Evolutionary conservation across 305 asterid species (phyloP), one percentile per base, ranked within the genome.

Genomic region (Rubia tinctorum): DNA sequence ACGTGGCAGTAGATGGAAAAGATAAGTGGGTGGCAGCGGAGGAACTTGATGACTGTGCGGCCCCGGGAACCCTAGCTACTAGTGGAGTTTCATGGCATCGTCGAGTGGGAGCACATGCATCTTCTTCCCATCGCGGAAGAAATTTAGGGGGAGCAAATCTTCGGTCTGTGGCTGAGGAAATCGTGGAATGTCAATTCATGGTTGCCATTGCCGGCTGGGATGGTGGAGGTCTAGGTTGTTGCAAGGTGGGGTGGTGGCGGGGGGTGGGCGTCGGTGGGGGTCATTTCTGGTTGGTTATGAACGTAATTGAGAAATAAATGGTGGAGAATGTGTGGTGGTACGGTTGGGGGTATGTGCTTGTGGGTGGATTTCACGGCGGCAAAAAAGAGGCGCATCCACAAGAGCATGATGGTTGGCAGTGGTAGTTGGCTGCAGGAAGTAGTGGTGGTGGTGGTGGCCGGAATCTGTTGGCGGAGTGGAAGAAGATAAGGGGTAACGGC

Each of bases 11-110:
- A 91, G 72, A 82, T 87, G 12, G 89, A 85, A 73, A 88, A 84
- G 7, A 93, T 68, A 44, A 75, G 75, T 23, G 98, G 97, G 84
- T 93, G 98, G 53, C 83, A 88, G 34, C 3, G 3, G 34, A 30
- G 34, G 34, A 30, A 30, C 34, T 30, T 30, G 34, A 30, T 3
- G 34, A 30, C 34, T 30, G 1, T 30, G 34, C 34, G 3, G 34
- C 3, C 34, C 3, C 2, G 96, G 94, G 69, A 93, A 91, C 59
- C 97, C 98, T 69, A 91, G 87, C 75, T 84, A 87, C 82, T 88
- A 93, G 83, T 91, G 85, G 69, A 91, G 82, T 30, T 91, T 93
- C 1, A 90, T 91, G 67, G 96, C 98, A 27, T 86, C 88, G 72
- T 93, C 97, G 75, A 93, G 90, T 78, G 73, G 91, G 78, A 91